Conservation (phyloP, 2,329 filamentous ascomycete species). For the Tolypocladium inflatum region DNA sequence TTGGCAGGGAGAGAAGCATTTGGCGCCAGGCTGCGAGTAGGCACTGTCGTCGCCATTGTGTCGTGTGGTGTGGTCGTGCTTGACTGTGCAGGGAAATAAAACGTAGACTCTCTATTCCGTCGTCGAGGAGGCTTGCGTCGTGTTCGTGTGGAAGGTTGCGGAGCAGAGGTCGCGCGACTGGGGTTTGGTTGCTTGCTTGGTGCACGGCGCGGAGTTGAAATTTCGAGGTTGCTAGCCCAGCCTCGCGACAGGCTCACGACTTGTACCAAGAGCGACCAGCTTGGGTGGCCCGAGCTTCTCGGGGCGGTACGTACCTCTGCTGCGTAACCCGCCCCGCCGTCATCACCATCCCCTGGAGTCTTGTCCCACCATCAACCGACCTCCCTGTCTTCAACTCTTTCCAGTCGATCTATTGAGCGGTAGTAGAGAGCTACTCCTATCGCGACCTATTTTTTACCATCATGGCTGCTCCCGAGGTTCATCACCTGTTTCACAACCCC, state of each 20-base stretch:
- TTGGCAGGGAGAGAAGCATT: slow-evolving; percentile 36
- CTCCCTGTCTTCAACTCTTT: neutral
- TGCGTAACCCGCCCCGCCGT: neutral
- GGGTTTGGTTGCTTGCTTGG: neutral
- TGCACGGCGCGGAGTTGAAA: neutral
- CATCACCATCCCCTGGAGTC: neutral
- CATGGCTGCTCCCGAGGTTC: slow-evolving; percentile 84
- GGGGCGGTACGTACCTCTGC: neutral
- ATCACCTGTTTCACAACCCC: slow-evolving; percentile 93
- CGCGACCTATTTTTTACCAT: slow-evolving; percentile 23
- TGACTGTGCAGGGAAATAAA: neutral
- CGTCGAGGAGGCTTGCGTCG: neutral
- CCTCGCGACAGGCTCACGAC: neutral
- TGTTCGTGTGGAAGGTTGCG: neutral
- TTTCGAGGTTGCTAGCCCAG: neutral
- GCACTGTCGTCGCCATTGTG: slow-evolving; percentile 26
- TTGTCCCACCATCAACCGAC: neutral
- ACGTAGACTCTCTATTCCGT: neutral
- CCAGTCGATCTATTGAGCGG: slow-evolving; percentile 27
- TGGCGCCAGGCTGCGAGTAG: slow-evolving; percentile 28
- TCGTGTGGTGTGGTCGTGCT: neutral
- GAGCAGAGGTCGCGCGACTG: neutral
- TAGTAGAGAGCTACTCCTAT: slow-evolving; percentile 87
- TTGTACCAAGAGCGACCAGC: neutral
- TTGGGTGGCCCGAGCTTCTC: neutral